Conservation (phyloP, 257 asterid species). For the Linderniella brevidens region DNA sequence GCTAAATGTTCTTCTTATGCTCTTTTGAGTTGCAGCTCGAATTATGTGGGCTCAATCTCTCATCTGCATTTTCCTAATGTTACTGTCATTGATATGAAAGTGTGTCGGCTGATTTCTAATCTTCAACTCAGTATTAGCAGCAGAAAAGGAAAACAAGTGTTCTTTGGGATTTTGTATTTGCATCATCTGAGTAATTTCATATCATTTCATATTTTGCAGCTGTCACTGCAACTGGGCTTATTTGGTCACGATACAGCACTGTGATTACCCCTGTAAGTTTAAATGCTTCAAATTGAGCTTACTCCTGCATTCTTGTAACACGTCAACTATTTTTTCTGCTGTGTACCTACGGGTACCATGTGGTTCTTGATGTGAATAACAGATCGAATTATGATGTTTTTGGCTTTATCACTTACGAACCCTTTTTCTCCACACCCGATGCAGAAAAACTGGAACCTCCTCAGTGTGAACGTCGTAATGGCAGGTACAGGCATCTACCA, state of each 20-base stretch:
- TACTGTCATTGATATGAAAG: background rate
- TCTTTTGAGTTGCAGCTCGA: background rate
- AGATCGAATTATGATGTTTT: no score
- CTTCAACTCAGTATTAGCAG: no score
- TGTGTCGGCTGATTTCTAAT: background rate
- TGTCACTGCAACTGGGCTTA: slow-evolving; percentile 41
- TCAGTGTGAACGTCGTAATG: no score
- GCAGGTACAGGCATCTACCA: no score
- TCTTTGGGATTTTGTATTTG: background rate
- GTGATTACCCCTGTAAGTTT: slow-evolving; percentile 39
- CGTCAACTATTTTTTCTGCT: no score
- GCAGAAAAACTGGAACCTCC: no score
- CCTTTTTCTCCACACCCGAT: no score
- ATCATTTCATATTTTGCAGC: slow-evolving; percentile 15
- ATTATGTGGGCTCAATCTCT: background rate
- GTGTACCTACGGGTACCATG: no score
- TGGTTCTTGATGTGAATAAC: no score
- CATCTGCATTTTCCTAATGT: background rate
- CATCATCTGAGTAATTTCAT: background rate
- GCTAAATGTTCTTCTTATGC: slow-evolving; percentile 6
- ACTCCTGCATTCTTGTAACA: no score
- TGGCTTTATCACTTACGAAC: no score
- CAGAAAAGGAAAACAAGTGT: background rate
- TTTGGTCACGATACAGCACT: slow-evolving; percentile 48
- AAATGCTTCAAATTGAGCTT: no score